Percentiles rank a stretch among this genome's conserved stretches.
Evolutionary conservation across 371 early-diverging fungal species (phyloP).

Genomic region (Mucor indicus): DNA sequence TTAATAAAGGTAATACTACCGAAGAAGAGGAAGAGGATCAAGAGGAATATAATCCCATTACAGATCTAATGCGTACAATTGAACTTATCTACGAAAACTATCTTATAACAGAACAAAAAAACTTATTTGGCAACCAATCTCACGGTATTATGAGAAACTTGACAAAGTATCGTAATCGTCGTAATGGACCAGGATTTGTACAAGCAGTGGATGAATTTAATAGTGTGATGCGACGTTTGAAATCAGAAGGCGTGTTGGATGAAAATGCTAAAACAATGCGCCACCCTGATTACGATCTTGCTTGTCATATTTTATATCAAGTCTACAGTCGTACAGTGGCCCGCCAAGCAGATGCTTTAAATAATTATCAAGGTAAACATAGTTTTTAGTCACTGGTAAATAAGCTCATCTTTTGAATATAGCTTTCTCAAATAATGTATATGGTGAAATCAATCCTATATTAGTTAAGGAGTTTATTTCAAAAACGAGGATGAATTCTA

Average conservation of each 20-base stretch:
- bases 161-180: conserved; percentile 75
- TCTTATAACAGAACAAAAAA: conserved; percentile 45
- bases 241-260: conserved; percentile 30
- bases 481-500: conserved; percentile 60
- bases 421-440: conserved; percentile 93
- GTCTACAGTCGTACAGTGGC: conserved; percentile 87
- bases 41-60: conserved; percentile 80
- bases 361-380: conserved; percentile 71
- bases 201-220: conserved; percentile 77
- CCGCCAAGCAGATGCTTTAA: conserved; percentile 75
- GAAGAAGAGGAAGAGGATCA: conserved; percentile 51
- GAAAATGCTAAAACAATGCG: conserved; percentile 40
- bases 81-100: conserved; percentile 63
- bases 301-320: conserved; percentile 86
- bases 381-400: no score
- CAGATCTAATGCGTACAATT: conserved; percentile 71
- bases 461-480: conserved; percentile 83
- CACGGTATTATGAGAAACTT: conserved; percentile 75
- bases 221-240: conserved; percentile 44
- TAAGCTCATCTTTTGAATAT: no score
- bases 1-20: conserved; percentile 20
- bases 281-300: conserved; percentile 63
- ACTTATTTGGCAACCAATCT: conserved; percentile 61
- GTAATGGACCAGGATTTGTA: conserved; percentile 65
- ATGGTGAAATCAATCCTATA: conserved; percentile 88